phyloP scores from a whole-genome alignment of 257 asterid species.

The Capsicum baccatum region DNA sequence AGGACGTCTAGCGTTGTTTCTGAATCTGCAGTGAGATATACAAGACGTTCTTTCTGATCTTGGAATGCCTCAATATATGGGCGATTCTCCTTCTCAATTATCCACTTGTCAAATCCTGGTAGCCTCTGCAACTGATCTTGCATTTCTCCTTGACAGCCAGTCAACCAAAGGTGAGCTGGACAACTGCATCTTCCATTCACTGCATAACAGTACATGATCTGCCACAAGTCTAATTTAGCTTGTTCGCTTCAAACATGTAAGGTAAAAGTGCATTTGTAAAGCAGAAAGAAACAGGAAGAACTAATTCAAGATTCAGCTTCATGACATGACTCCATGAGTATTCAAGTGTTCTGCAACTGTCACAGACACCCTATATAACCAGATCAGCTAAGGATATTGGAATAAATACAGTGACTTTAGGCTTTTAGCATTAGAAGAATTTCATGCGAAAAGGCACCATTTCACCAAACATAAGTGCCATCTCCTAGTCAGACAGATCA shows the following conservation, averaged over 20 bases:
- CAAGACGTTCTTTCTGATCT: conserved; percentile 74
- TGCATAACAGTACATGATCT: conserved; percentile 95
- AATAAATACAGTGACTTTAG: neutral
- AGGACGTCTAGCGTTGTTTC: conserved; percentile 74
- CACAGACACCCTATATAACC: neutral
- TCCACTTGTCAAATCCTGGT: conserved; percentile 92
- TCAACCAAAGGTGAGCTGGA: conserved; percentile 94
- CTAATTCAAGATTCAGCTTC: conserved; percentile 18
- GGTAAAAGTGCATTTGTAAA: conserved; percentile 26
- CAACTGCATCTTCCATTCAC: conserved; percentile 69
- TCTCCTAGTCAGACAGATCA: neutral
- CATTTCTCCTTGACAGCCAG: conserved; percentile 91
- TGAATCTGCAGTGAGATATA: conserved; percentile 95
- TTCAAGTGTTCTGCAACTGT: neutral
- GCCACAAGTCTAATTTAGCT: conserved; percentile 41
- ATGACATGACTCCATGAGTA: neutral
- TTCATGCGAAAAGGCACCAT: neutral
- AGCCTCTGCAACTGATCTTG: conserved; percentile 66
- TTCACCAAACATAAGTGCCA: neutral
- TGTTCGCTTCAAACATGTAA: conserved; percentile 22
- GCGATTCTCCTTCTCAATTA: conserved; percentile 72
- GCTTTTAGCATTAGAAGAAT: neutral
- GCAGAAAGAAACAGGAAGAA: neutral
- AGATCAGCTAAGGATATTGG: neutral
- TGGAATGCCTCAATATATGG: conserved; percentile 73